phyloP scores from a whole-genome alignment of 352 stramenopile species.

The Nothophytophthora sp. region DNA sequence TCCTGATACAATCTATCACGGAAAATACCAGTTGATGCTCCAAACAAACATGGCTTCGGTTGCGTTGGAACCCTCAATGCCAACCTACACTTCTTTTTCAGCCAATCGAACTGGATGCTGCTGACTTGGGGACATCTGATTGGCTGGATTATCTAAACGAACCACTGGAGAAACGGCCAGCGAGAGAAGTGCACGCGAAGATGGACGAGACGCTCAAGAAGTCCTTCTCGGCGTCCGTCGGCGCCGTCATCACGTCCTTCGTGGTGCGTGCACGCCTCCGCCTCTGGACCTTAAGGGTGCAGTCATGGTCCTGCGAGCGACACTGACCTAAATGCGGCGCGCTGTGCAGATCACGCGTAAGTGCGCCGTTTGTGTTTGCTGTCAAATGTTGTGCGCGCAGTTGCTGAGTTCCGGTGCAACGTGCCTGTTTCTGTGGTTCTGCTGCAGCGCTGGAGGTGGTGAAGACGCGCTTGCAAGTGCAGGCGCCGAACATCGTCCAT shows the following conservation, averaged over 20 bases:
- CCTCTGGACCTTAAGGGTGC: neutral
- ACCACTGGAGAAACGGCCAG: neutral
- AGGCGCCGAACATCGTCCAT: conserved; percentile 59
- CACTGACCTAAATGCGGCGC: neutral
- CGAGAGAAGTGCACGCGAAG: neutral
- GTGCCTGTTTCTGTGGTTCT: no score
- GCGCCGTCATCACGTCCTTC: conserved; percentile 68
- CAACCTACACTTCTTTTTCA: no score
- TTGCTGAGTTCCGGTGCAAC: no score
- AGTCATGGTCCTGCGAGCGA: neutral
- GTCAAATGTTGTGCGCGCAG: no score
- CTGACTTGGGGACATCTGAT: no score
- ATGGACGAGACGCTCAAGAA: conserved; percentile 81
- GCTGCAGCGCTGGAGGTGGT: conserved; percentile 78
- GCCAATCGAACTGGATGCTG: conserved; percentile 18
- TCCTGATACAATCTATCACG: no score
- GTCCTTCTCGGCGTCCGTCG: conserved; percentile 56
- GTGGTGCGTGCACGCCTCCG: conserved; percentile 36
- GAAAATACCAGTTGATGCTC: conserved; percentile 12
- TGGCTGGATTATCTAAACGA: conserved; percentile 14
- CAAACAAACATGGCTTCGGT: conserved; percentile 21
- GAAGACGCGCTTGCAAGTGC: conserved; percentile 82
- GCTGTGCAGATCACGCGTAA: conserved; percentile 64
- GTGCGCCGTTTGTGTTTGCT: conserved; percentile 7
- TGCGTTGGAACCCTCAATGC: no score